A percentile compares a stretch with the other conserved stretches of the same genome.
phyloP scores from a whole-genome alignment of 2,329 filamentous ascomycete genomes.

The Phaeosphaeriaceae sp. region DNA sequence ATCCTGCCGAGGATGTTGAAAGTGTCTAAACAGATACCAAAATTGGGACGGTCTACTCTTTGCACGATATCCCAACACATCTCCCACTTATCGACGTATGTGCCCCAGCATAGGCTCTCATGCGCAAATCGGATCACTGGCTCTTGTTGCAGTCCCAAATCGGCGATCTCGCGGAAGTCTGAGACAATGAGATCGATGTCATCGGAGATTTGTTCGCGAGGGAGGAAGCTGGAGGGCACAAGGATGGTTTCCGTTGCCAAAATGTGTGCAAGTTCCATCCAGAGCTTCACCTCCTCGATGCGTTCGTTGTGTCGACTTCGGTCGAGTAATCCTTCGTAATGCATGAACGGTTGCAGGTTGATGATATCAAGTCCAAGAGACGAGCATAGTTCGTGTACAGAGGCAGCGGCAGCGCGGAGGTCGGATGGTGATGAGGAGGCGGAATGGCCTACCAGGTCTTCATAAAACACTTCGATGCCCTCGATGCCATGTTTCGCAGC shows the following conservation, averaged over 20 bases:
- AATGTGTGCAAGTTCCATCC: conserved; percentile 71
- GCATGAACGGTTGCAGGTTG: conserved; percentile 77
- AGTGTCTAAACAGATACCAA: conserved; percentile 79
- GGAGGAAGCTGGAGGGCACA: conserved; percentile 76
- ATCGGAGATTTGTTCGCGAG: conserved; percentile 58
- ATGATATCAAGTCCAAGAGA: conserved; percentile 66
- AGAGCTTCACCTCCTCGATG: conserved; percentile 70
- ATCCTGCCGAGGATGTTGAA: conserved; percentile 79
- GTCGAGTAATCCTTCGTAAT: conserved; percentile 78
- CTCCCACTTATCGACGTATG: conserved; percentile 75
- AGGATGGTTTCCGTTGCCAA: conserved; percentile 76
- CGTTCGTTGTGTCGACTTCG: conserved; percentile 64
- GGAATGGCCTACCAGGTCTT: conserved; percentile 74
- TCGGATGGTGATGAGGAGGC: conserved; percentile 52
- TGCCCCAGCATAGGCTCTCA: conserved; percentile 77
- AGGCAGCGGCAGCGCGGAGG: conserved; percentile 65
- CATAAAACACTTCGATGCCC: conserved; percentile 79
- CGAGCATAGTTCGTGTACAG: conserved; percentile 66
- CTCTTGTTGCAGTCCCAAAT: conserved; percentile 66
- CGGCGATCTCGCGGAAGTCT: conserved; percentile 71
- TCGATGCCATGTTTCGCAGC: conserved; percentile 70
- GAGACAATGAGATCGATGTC: conserved; percentile 65
- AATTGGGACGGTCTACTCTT: conserved; percentile 72
- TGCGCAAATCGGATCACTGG: conserved; percentile 74
- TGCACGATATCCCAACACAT: conserved; percentile 72